Conservation (phyloP, 139 green algal genomes). For the Eudorina sp. region DNA sequence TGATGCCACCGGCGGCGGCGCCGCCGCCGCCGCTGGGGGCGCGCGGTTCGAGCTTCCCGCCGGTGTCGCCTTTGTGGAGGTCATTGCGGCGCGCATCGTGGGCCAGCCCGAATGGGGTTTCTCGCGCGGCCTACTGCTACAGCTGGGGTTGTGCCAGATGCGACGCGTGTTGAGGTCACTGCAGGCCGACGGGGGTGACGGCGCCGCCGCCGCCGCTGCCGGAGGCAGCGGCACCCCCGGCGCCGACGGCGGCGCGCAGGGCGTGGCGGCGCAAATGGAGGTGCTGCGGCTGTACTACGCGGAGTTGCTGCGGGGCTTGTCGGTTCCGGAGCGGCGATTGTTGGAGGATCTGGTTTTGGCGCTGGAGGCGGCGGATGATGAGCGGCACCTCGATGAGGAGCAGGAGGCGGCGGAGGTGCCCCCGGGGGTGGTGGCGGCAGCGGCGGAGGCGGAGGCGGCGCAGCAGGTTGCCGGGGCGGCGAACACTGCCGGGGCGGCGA, state of each 20-base stretch:
- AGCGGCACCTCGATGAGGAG: neutral
- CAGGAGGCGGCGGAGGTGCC: neutral
- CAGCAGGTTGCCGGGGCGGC: neutral
- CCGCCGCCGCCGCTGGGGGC: neutral
- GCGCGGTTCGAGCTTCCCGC: neutral
- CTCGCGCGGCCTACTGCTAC: constrained; percentile 26
- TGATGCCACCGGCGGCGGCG: neutral
- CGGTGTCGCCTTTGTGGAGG: constrained; percentile 27
- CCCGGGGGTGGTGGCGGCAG: neutral
- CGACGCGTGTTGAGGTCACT: constrained; percentile 7
- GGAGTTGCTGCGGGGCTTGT: neutral
- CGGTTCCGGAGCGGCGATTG: neutral
- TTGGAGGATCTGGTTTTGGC: constrained; percentile 18
- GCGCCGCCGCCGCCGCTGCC: neutral
- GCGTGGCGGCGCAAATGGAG: constrained; percentile 11
- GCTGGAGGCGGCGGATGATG: constrained; percentile 11
- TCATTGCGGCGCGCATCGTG: constrained; percentile 13
- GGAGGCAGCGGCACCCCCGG: neutral
- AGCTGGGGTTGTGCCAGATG: constrained; percentile 35
- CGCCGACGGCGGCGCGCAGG: neutral
- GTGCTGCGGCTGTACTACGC: constrained; percentile 20
- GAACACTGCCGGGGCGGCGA: neutral
- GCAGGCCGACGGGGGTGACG: neutral
- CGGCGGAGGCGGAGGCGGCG: neutral
- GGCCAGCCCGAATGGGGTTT: constrained; percentile 34